A percentile compares a stretch with the other conserved stretches of the same genome.
Conservation (phyloP, 2,329 filamentous ascomycete species). For the Neocatenulostroma microsporum region DNA sequence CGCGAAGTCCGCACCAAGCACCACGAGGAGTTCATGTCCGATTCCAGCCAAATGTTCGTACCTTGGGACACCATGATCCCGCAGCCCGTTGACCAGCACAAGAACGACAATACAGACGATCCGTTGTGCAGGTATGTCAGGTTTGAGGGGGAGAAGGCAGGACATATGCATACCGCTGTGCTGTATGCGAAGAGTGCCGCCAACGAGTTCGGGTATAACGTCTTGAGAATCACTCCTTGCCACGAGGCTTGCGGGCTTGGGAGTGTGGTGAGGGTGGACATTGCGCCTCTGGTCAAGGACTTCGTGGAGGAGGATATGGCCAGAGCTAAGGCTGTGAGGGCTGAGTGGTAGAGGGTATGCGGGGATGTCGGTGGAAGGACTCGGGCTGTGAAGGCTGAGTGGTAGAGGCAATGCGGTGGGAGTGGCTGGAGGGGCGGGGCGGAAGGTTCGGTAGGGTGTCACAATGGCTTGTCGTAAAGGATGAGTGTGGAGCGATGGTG, state of each 20-base stretch:
- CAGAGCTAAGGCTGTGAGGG: background rate
- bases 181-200: background rate
- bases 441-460: too few species aligned
- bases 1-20: background rate
- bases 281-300: background rate
- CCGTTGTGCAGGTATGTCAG: background rate
- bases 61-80: background rate
- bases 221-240: background rate
- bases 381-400: too few species aligned
- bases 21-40: background rate
- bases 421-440: too few species aligned
- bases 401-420: too few species aligned
- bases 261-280: background rate
- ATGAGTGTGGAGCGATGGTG: too few species aligned
- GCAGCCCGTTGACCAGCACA: background rate
- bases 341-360: constrained; percentile 6
- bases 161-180: background rate
- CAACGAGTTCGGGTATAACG: background rate
- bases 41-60: background rate
- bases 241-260: background rate
- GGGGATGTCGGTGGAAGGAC: too few species aligned
- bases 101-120: background rate
- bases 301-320: background rate
- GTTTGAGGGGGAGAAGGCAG: background rate
- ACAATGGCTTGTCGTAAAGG: too few species aligned